These are phyloP conservation scores for Hypomyces rosellus DNA, from an alignment of 2,329 filamentous ascomycete species.

Conservation along the genomic window DNA sequence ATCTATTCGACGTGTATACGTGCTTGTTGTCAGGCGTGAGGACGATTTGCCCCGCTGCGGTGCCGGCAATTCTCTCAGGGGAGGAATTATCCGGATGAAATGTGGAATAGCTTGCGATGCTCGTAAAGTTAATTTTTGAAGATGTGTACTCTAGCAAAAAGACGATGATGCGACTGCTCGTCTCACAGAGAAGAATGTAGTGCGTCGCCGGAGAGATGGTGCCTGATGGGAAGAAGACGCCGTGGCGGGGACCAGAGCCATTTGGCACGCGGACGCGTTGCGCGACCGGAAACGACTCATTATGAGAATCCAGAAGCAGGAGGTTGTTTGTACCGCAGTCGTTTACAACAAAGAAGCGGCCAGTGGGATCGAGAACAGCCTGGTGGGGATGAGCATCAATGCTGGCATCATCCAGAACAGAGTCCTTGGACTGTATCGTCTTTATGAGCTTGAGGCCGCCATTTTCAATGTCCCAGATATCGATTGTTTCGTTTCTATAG, in stretches of 20 bases:
- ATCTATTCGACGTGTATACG: slow-evolving; percentile 47
- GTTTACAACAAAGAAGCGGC: slow-evolving; percentile 42
- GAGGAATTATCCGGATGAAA: slow-evolving; percentile 27
- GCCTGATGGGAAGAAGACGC: slow-evolving; percentile 37
- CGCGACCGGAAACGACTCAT: slow-evolving; percentile 33
- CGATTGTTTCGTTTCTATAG: slow-evolving; percentile 36
- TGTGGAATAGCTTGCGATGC: slow-evolving; percentile 33
- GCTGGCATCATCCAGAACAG: slow-evolving; percentile 12
- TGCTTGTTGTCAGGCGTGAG: slow-evolving; percentile 35
- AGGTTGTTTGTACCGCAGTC: slow-evolving; percentile 44
- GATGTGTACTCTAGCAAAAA: slow-evolving; percentile 34
- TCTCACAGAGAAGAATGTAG: slow-evolving; percentile 43
- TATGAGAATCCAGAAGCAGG: slow-evolving; percentile 37
- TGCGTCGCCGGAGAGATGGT: slow-evolving; percentile 29
- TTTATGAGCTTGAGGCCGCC: slow-evolving; percentile 32
- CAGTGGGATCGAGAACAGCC: slow-evolving; percentile 41
- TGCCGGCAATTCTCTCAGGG: slow-evolving; percentile 24
- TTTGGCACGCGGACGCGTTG: slow-evolving; percentile 28
- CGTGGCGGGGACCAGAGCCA: slow-evolving; percentile 47
- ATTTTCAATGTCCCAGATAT: slow-evolving; percentile 39
- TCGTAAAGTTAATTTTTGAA: slow-evolving; percentile 28
- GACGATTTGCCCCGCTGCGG: slow-evolving; percentile 40
- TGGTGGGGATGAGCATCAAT: slow-evolving; percentile 41
- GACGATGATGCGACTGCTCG: slow-evolving; percentile 37
- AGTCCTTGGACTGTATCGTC: slow-evolving; percentile 27